Percentiles rank a stretch among this genome's conserved stretches.
These are phyloP conservation scores for Boehmeria nivea DNA, from an alignment of 306 rosid genomes.

Conservation along the genomic window DNA sequence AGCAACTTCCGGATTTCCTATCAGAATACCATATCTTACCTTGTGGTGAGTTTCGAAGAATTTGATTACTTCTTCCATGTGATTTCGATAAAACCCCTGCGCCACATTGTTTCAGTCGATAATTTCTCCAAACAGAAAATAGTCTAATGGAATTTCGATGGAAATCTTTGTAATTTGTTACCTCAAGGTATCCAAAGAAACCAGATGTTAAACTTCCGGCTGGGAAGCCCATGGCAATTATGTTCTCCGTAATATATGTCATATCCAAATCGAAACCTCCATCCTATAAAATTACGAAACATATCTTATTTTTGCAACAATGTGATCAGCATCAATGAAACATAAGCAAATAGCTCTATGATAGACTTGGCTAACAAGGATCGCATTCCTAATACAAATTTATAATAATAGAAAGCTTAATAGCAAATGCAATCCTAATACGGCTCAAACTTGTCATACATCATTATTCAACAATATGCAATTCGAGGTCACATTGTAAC, in stretches of 20 bases:
- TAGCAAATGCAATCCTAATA: too few species aligned
- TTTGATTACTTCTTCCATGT: conserved; percentile 89
- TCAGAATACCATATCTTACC: conserved; percentile 54
- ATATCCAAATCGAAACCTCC: conserved; percentile 87
- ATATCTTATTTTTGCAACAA: too few species aligned
- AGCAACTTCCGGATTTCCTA: too few species aligned
- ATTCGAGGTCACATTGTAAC: background rate
- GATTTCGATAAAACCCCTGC: conserved; percentile 95
- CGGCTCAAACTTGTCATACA: too few species aligned
- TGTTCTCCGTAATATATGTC: conserved; percentile 85
- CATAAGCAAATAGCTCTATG: too few species aligned
- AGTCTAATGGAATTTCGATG: conserved; percentile 19
- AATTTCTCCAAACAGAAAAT: conserved; percentile 16
- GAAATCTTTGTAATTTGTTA: conserved; percentile 22
- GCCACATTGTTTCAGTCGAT: conserved; percentile 29
- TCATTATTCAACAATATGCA: too few species aligned
- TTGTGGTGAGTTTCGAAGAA: conserved; percentile 82
- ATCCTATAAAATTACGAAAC: conserved; percentile 63
- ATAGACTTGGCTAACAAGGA: too few species aligned
- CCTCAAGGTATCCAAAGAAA: conserved; percentile 85
- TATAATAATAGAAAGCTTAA: too few species aligned
- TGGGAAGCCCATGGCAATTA: conserved; percentile 94
- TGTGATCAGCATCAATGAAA: too few species aligned
- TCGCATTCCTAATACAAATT: too few species aligned
- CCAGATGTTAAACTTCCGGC: conserved; percentile 93